These are phyloP conservation scores for Alternaria sp. DNA, from an alignment of 2,329 filamentous ascomycete species.

Conservation along the genomic window DNA sequence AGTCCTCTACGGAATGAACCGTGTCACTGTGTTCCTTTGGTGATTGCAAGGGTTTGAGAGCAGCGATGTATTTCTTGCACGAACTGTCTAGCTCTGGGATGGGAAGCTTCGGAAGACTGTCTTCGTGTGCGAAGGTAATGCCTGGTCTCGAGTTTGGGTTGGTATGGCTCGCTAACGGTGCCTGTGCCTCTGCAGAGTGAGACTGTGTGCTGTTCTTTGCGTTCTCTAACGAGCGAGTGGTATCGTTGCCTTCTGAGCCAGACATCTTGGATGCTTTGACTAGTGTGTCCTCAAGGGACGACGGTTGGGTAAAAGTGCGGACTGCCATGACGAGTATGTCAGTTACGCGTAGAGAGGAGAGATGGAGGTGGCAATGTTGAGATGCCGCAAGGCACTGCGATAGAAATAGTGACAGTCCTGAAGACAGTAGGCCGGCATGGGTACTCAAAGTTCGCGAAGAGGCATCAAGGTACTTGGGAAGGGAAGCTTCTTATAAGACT, in stretches of 20 bases:
- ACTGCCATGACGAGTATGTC: constrained; percentile 69
- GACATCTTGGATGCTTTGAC: constrained; percentile 53
- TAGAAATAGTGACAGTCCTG: constrained; percentile 95
- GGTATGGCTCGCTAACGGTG: constrained; percentile 59
- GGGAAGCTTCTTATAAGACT: constrained; percentile 42
- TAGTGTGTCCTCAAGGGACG: constrained; percentile 76
- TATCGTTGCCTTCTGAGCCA: constrained; percentile 48
- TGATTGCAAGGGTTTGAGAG: constrained; percentile 82
- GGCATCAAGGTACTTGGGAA: constrained; percentile 19
- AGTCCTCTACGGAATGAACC: constrained; percentile 80
- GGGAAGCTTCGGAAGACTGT: constrained; percentile 87
- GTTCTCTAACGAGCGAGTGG: constrained; percentile 56
- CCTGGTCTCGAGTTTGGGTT: constrained; percentile 70
- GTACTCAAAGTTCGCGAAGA: constrained; percentile 32
- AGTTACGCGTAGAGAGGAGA: constrained; percentile 76
- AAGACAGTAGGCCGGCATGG: constrained; percentile 81
- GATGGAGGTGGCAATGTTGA: constrained; percentile 82
- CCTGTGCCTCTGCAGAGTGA: constrained; percentile 57
- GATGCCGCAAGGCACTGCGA: constrained; percentile 84
- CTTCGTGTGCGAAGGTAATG: constrained; percentile 89
- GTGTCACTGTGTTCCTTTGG: constrained; percentile 85
- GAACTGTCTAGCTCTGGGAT: constrained; percentile 87
- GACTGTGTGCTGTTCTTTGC: constrained; percentile 64
- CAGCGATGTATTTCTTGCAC: constrained; percentile 79
- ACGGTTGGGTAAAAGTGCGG: constrained; percentile 75